Evolutionary conservation across 345 rosid genomes (phyloP).

Genomic region (Eucalyptus decipiens): DNA sequence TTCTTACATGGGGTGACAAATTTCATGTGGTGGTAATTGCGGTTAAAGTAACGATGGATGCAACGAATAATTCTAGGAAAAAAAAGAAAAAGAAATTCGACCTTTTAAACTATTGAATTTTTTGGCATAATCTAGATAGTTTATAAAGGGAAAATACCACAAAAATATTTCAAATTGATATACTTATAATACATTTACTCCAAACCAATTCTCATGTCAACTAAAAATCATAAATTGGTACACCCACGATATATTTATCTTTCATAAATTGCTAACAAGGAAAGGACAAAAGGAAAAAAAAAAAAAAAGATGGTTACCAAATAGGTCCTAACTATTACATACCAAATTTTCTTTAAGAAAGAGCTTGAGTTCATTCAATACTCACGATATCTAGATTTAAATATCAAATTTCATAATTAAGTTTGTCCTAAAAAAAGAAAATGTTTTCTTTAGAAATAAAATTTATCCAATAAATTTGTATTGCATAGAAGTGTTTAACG

Average conservation of each 20-base stretch:
- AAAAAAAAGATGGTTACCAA: no score
- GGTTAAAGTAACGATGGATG: background rate
- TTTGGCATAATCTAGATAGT: background rate
- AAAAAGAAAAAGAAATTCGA: background rate
- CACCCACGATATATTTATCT: background rate
- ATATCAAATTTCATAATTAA: background rate
- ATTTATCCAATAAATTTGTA: background rate
- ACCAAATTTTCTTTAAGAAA: background rate
- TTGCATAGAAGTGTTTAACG: no score
- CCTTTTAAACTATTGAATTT: background rate
- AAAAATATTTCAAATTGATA: background rate
- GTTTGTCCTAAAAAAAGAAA: background rate
- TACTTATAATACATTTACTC: background rate
- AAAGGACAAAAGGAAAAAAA: no score
- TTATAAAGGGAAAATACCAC: background rate
- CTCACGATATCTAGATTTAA: background rate
- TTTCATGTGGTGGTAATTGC: background rate
- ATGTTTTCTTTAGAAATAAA: no score
- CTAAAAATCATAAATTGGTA: background rate
- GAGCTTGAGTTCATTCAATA: background rate
- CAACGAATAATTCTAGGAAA: background rate
- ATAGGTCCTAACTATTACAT: accelerated
- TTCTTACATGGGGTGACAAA: background rate
- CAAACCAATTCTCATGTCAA: background rate
- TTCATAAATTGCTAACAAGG: no score